These are phyloP conservation scores for Lepiota venenata DNA, from an alignment of 768 basidiomycete species.

Conservation along the genomic window DNA sequence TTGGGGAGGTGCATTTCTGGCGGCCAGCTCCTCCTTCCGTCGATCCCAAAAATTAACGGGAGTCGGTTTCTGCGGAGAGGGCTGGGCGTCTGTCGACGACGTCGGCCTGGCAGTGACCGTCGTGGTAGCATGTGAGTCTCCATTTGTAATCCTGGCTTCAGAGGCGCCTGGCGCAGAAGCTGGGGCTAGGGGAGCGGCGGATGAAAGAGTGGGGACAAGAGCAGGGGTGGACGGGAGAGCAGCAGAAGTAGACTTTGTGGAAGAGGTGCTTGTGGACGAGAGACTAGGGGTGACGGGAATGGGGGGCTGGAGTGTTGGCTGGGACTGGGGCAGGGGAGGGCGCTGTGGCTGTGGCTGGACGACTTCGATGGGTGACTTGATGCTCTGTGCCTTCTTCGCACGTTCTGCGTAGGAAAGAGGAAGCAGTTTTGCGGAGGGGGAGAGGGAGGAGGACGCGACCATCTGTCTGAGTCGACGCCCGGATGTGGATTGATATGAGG, in stretches of 20 bases:
- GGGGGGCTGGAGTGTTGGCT: neutral
- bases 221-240: slow-evolving; percentile 1
- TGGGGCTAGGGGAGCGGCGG: neutral
- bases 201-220: neutral
- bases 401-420: slow-evolving; percentile 57
- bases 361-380: slow-evolving; percentile 21
- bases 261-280: slow-evolving; percentile 1
- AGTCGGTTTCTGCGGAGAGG: slow-evolving; percentile 12
- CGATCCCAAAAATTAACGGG: slow-evolving; percentile 23
- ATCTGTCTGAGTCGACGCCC: slow-evolving; percentile 13
- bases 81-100: neutral
- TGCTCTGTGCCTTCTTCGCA: slow-evolving; percentile 45
- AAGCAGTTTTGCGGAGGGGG: slow-evolving; percentile 22
- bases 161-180: neutral
- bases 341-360: neutral
- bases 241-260: slow-evolving; percentile 11
- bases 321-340: slow-evolving; percentile 11
- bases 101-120: slow-evolving; percentile 8
- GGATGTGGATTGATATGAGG: slow-evolving; percentile 9
- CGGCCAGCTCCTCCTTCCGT: slow-evolving; percentile 23
- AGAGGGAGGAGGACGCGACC: slow-evolving; percentile 17
- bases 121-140: neutral
- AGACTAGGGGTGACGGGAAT: slow-evolving; percentile 4
- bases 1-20: slow-evolving; percentile 14
- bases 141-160: neutral